Percentiles rank a stretch among this genome's conserved stretches.
Conservation (phyloP, 352 stramenopile genomes). For the Pythium brassicae region DNA sequence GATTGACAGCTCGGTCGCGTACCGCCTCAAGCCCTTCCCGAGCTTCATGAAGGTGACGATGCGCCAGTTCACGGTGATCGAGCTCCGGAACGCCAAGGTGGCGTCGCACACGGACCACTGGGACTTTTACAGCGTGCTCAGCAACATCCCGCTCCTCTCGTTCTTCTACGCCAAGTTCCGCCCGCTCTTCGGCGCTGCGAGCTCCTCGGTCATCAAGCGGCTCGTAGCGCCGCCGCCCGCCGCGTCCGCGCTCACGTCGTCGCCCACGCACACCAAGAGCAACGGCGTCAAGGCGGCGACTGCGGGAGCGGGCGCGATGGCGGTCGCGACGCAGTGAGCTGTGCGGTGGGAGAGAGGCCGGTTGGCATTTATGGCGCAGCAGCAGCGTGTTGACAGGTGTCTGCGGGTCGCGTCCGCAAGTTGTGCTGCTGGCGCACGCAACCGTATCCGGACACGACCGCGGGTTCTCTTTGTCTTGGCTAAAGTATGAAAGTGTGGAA, state of each 20-base stretch:
- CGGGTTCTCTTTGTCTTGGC: slow-evolving; percentile 3
- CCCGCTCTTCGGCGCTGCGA: slow-evolving; percentile 61
- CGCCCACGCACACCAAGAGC: slow-evolving; percentile 15
- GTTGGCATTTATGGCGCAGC: slow-evolving; percentile 13
- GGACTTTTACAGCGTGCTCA: slow-evolving; percentile 78
- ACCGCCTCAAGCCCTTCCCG: slow-evolving; percentile 70
- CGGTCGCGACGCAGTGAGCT: slow-evolving; percentile 27
- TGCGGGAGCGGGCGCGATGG: not conserved
- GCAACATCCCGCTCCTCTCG: slow-evolving; percentile 69
- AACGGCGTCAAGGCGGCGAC: slow-evolving; percentile 3
- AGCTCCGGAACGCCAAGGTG: slow-evolving; percentile 80
- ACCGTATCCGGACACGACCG: not conserved
- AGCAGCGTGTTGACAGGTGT: slow-evolving; percentile 1
- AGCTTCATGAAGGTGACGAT: slow-evolving; percentile 69
- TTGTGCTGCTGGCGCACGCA: no score
- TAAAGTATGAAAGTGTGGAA: not conserved
- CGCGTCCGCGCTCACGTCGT: slow-evolving; percentile 13
- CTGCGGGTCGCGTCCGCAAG: no score
- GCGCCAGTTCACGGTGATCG: slow-evolving; percentile 77
- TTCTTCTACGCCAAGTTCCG: slow-evolving; percentile 83
- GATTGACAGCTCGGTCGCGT: slow-evolving; percentile 77
- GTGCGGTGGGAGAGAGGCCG: not conserved
- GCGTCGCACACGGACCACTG: slow-evolving; percentile 81
- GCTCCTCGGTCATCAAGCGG: slow-evolving; percentile 67
- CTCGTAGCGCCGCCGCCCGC: slow-evolving; percentile 29